These are phyloP conservation scores for Monosporascus sp. DNA, from an alignment of 2,329 filamentous ascomycete genomes.

Conservation along the genomic window DNA sequence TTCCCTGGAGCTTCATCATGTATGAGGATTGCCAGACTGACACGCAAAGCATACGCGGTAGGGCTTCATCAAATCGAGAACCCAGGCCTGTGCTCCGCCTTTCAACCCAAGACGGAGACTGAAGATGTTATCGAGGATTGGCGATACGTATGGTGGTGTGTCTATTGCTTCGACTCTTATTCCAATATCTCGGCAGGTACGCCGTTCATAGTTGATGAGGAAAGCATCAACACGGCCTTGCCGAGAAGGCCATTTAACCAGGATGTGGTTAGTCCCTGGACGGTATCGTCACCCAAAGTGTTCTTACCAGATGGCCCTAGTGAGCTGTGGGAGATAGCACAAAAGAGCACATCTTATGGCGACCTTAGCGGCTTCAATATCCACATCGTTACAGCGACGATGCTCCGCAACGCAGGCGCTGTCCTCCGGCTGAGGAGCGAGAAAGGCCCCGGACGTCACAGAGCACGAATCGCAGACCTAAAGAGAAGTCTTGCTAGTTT, in stretches of 20 bases:
- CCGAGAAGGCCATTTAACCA: conserved; percentile 9
- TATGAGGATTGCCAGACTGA: conserved; percentile 26
- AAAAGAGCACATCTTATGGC: conserved; percentile 13
- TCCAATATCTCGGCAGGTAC: conserved; percentile 26
- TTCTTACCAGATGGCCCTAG: conserved; percentile 19
- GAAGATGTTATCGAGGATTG: conserved; percentile 30
- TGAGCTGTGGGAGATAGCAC: conserved; percentile 17
- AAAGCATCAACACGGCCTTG: conserved; percentile 24
- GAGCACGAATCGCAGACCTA: conserved; percentile 7
- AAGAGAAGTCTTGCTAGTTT: conserved; percentile 17
- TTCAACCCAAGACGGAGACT: conserved; percentile 9
- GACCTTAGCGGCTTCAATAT: conserved; percentile 18
- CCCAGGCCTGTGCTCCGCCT: conserved; percentile 19
- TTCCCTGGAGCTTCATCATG: conserved; percentile 27
- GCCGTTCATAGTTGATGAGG: conserved; percentile 22
- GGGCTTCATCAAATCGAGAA: conserved; percentile 30
- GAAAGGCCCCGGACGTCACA: conserved; percentile 8
- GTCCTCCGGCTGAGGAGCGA: conserved; percentile 14
- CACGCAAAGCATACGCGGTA: conserved; percentile 27
- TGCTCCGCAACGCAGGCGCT: conserved; percentile 20
- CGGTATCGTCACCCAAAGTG: conserved; percentile 8
- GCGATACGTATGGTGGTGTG: conserved; percentile 30
- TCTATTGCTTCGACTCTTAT: conserved; percentile 31
- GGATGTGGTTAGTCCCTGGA: not conserved
- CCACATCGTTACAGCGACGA: conserved; percentile 22